phyloP scores from a whole-genome alignment of 1,284 basidiomycete genomes.

The Wallemia mellicola region DNA sequence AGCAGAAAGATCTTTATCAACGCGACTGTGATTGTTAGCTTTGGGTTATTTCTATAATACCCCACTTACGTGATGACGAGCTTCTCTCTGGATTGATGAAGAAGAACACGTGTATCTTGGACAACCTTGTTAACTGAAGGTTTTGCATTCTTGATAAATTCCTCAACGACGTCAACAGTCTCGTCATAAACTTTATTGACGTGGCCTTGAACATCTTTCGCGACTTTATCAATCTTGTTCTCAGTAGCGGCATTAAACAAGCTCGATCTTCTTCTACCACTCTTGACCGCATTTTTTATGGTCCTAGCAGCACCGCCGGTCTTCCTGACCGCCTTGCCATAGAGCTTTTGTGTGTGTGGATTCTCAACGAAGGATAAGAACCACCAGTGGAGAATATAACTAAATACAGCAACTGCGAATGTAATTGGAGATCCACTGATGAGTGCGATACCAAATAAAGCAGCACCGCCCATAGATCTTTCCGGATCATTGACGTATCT shows the following conservation, averaged over 20 bases:
- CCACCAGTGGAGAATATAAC: slow-evolving; percentile 67
- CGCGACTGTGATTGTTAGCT: slow-evolving; percentile 24
- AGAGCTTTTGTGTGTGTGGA: slow-evolving; percentile 87
- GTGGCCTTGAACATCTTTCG: slow-evolving; percentile 65
- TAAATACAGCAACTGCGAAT: slow-evolving; percentile 48
- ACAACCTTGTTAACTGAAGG: slow-evolving; percentile 28
- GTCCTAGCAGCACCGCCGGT: slow-evolving; percentile 93
- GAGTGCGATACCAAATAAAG: slow-evolving; percentile 72
- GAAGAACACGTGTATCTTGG: slow-evolving; percentile 62
- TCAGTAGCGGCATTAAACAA: slow-evolving; percentile 21
- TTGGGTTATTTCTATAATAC: neutral
- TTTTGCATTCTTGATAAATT: slow-evolving; percentile 63
- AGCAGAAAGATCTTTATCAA: slow-evolving; percentile 44
- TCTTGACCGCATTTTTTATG: slow-evolving; percentile 49
- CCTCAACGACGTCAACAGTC: slow-evolving; percentile 63
- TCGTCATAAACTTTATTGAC: slow-evolving; percentile 86
- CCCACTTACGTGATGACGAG: slow-evolving; percentile 50
- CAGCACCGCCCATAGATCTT: slow-evolving; percentile 63
- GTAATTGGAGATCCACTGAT: slow-evolving; percentile 72
- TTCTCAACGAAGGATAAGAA: slow-evolving; percentile 64
- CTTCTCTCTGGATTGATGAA: slow-evolving; percentile 68
- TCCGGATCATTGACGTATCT: slow-evolving; percentile 81
- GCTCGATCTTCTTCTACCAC: slow-evolving; percentile 2
- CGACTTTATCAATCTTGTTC: slow-evolving; percentile 28
- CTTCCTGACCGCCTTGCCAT: slow-evolving; percentile 67